These are phyloP conservation scores for Passalora sequoiae DNA, from an alignment of 2,329 filamentous ascomycete genomes.

Conservation along the genomic window DNA sequence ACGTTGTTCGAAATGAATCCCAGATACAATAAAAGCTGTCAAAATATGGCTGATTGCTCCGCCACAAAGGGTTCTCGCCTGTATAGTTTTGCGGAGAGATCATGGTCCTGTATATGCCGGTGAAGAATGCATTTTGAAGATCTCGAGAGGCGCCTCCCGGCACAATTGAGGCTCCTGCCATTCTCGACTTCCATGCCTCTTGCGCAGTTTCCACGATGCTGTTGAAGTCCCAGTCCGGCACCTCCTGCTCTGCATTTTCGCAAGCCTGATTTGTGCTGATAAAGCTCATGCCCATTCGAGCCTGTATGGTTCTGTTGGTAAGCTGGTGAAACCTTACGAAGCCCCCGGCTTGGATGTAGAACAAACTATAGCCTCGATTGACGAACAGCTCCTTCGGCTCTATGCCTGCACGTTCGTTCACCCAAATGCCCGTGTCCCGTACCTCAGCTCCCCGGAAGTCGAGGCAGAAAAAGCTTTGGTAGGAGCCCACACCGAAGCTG, in stretches of 20 bases:
- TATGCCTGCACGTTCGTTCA: conserved; percentile 47
- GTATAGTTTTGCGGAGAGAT: conserved; percentile 66
- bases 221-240: conserved; percentile 61
- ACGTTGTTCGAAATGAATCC: conserved; percentile 59
- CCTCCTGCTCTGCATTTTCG: conserved; percentile 59
- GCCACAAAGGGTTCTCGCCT: conserved; percentile 63
- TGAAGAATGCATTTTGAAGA: conserved; percentile 53
- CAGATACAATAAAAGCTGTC: conserved; percentile 67
- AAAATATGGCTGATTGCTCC: conserved; percentile 61
- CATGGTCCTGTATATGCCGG: conserved; percentile 63
- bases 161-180: conserved; percentile 34
- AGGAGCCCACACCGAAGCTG: conserved; percentile 56
- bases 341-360: conserved; percentile 35
- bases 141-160: conserved; percentile 45
- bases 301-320: conserved; percentile 41
- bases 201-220: conserved; percentile 40
- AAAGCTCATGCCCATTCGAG: conserved; percentile 65
- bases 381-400: conserved; percentile 35
- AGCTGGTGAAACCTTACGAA: conserved; percentile 17
- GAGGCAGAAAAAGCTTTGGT: conserved; percentile 55
- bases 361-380: conserved; percentile 28
- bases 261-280: conserved; percentile 62
- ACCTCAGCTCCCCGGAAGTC: conserved; percentile 52
- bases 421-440: conserved; percentile 53
- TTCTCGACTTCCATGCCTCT: conserved; percentile 36